Conservation (phyloP, 1,284 basidiomycete genomes). For the Volvariella surrecta region DNA sequence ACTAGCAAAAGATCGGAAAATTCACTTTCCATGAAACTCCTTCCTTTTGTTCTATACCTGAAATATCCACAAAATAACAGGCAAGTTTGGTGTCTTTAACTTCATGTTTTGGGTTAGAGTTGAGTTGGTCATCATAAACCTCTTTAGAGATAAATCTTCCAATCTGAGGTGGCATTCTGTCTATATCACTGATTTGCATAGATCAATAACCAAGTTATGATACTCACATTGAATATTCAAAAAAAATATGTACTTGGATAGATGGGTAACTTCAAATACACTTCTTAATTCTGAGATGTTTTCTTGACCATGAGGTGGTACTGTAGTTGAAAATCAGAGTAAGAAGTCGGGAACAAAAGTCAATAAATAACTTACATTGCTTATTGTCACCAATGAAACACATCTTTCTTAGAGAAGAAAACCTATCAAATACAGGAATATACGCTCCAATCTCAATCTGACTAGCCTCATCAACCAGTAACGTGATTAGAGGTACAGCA, state of each 20-base stretch:
- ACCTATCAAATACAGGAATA: slow-evolving; percentile 35
- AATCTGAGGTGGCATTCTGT: slow-evolving; percentile 72
- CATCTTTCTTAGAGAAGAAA: slow-evolving; percentile 42
- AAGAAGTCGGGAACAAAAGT: slow-evolving; percentile 6
- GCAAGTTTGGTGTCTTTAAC: slow-evolving; percentile 29
- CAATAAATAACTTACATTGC: slow-evolving; percentile 43
- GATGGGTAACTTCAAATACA: slow-evolving; percentile 47
- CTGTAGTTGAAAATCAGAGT: slow-evolving; percentile 19
- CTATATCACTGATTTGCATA: slow-evolving; percentile 21
- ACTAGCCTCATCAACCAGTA: slow-evolving; percentile 61
- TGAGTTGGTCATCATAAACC: slow-evolving; percentile 49
- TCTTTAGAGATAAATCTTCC: slow-evolving; percentile 60
- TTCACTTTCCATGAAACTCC: slow-evolving; percentile 35
- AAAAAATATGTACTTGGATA: slow-evolving; percentile 31
- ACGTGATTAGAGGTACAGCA: slow-evolving; percentile 34
- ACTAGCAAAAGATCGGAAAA: slow-evolving; percentile 9
- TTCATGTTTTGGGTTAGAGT: slow-evolving; percentile 38
- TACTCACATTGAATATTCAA: slow-evolving; percentile 50
- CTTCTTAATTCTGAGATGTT: slow-evolving; percentile 41
- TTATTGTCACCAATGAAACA: slow-evolving; percentile 72
- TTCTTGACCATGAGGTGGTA: slow-evolving; percentile 52
- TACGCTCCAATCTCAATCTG: slow-evolving; percentile 60
- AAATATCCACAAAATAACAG: slow-evolving; percentile 46
- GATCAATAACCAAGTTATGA: slow-evolving; percentile 7
- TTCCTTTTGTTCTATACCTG: slow-evolving; percentile 28